Base-by-base conservation (phyloP, 2,329 filamentous ascomycete genomes). In the Onygenales sp. region DNA sequence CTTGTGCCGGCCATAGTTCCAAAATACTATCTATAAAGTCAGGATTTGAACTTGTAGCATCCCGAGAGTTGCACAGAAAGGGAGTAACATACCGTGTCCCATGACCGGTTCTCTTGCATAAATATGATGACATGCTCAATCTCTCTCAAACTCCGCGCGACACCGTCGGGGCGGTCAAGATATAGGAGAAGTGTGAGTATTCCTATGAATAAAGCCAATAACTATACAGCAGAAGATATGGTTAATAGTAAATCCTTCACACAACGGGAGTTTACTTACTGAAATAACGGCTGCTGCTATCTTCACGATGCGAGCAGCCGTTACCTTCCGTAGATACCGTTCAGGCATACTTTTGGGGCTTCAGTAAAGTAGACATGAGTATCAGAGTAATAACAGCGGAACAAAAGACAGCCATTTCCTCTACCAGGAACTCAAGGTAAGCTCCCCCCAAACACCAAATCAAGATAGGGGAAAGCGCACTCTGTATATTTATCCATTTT, bases 101-200 rank as follows among this genome's bases (percentile, higher is more conserved):
- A 72, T 35, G 69, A 66, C 43, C 73, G 63, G 53, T 75, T 75
- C 57, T 75, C 76, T 60, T 80, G 78, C 78, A 81, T 81, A 64
- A 80, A 80, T 9, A 80, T 72, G 9, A 80, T 72, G 32, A 80
- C 77, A 76, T 81, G 78, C 27, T 80, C 71, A 54, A 81, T 77
- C 54, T 80, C 77, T 31, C 69, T 69, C 36, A 78, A 65, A 7
- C 74, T 75, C 2, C 68, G 70, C 5, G 21, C 21, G 21, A 68
- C 73, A 3, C 55, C 58, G 32, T 61, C 59, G 13, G 38, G 32
- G 36, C 38, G 44, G 8, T 39, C 33, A 41, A 39, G 33, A 3
- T 43, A 17, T 45, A 52, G 10, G 31, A 52, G 21, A 8, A 38
- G n/a, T 4, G 14, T 14, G 6, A 43, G 41, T 13, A 52, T 32